A percentile compares a stretch with the other conserved stretches of the same genome.
These are phyloP conservation scores for Eucalyptus marginata DNA, from an alignment of 345 rosid species.

Conservation along the genomic window DNA sequence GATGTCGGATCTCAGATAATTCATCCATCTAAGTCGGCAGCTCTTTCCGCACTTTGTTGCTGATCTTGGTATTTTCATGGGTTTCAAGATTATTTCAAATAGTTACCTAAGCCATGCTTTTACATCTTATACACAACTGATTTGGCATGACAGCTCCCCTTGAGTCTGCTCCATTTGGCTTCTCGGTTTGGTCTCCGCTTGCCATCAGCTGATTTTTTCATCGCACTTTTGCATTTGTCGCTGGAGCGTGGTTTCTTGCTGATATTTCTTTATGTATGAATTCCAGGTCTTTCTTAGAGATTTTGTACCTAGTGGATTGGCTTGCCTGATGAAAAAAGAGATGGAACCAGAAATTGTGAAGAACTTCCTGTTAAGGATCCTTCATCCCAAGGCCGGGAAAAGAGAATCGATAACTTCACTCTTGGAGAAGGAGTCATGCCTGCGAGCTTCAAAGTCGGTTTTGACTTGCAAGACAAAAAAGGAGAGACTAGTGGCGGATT, in stretches of 20 bases:
- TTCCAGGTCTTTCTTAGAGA: conserved; percentile 39
- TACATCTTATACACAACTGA: no score
- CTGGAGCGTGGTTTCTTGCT: not conserved
- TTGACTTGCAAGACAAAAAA: conserved; percentile 6
- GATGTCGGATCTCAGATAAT: conserved; percentile 44
- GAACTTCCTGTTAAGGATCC: conserved; percentile 36
- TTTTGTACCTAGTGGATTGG: conserved; percentile 35
- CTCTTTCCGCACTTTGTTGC: conserved; percentile 33
- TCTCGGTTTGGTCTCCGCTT: not conserved
- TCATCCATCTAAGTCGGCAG: conserved; percentile 52
- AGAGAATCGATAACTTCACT: conserved; percentile 37
- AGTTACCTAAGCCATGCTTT: no score
- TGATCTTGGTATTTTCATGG: no score
- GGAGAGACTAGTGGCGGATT: conserved; percentile 32
- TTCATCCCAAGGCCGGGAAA: conserved; percentile 38
- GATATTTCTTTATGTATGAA: not conserved
- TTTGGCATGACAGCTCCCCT: no score
- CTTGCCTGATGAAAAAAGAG: conserved; percentile 26
- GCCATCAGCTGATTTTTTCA: not conserved
- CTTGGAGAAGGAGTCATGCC: conserved; percentile 54
- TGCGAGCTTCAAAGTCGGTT: conserved; percentile 35
- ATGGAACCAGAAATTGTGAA: conserved; percentile 23
- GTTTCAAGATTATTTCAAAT: no score
- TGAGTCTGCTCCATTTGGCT: not conserved
- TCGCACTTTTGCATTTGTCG: not conserved